These are phyloP conservation scores for Pelargonium fulgidum DNA, from an alignment of 441 rosid genomes.

Conservation along the genomic window DNA sequence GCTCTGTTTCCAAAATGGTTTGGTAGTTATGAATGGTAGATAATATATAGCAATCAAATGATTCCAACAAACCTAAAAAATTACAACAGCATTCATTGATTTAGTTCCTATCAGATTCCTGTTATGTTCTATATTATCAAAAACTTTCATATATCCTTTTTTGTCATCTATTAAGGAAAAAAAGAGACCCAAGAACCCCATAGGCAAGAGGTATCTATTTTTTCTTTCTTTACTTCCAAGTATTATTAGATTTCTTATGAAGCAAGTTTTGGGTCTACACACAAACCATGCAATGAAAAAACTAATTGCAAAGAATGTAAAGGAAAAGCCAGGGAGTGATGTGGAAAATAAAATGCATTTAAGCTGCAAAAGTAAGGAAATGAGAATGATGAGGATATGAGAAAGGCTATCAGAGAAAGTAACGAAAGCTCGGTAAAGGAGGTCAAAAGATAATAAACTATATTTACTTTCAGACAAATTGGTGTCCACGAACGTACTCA, in stretches of 20 bases:
- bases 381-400: slow-evolving; percentile 22
- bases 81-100: slow-evolving; percentile 16
- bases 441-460: background rate
- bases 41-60: slow-evolving; percentile 44
- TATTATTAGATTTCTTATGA: slow-evolving; percentile 22
- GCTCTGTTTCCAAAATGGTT: background rate
- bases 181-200: slow-evolving; percentile 16
- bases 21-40: slow-evolving; percentile 61
- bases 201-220: slow-evolving; percentile 18
- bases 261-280: slow-evolving; percentile 19
- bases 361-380: slow-evolving; percentile 18
- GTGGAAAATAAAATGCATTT: slow-evolving; percentile 13
- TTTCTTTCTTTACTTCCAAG: slow-evolving; percentile 23
- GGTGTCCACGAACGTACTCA: background rate
- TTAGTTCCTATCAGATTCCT: slow-evolving; percentile 21
- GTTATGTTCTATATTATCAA: slow-evolving; percentile 16
- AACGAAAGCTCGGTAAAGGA: slow-evolving; percentile 1
- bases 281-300: slow-evolving; percentile 1
- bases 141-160: background rate
- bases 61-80: slow-evolving; percentile 15
- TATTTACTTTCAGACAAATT: slow-evolving; percentile 11
- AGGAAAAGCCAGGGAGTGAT: slow-evolving; percentile 8
- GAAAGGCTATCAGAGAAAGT: slow-evolving; percentile 19
- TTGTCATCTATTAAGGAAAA: slow-evolving; percentile 9
- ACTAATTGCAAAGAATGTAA: background rate